Base-by-base conservation (phyloP, 2,329 filamentous ascomycete species). In the Byssothecium circinans region DNA sequence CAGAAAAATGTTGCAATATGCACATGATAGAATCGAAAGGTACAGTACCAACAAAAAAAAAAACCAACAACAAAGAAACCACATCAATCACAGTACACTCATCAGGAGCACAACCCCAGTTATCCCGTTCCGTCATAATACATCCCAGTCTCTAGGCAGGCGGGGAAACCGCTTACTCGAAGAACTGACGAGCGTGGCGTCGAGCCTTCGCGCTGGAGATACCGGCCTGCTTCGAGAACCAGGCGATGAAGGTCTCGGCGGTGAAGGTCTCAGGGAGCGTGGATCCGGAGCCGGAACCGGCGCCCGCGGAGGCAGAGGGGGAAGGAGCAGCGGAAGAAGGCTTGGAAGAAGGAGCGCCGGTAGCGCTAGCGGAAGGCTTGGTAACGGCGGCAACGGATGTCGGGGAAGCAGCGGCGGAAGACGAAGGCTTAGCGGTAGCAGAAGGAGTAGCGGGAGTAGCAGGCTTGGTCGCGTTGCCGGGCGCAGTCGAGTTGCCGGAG, bases 181-280 rank as follows among this genome's bases (percentile, higher is more conserved):
- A 52, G 43, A 65, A 55, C 36, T 57, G 42, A 45, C 63, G 63
- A 30, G 64, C 58, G 39, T 67, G 62, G 43, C 62, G 64, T 47
- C 63, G 61, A 36, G 54, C 55, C 51, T 62, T 62, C 49, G 43
- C 43, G 43, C 33, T 43, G 10, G 56, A 39, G 29, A 32, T 32
- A n/a, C 29, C 25, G 55, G 47, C 11, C 61, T 60, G 57, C 36
- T 56, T 52, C 60, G 65, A 57, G 37, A 70, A 58, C 66, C 65
- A 69, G 1, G 58, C 47, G 45, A 69, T 65, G 53, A 70, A 66
- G 19, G 61, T 61, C 33, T 66, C 58, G 35, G 68, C 42, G 37
- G 66, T 70, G 61, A 68, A 70, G 48, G 56, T 58, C 52, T 61
- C 50, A 39, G 67, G 8, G 11, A 42, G 18, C 17, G 27, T 11